Evolutionary conservation across 352 stramenopile genomes (phyloP).

Genomic region (Phytophthora capsici): DNA sequence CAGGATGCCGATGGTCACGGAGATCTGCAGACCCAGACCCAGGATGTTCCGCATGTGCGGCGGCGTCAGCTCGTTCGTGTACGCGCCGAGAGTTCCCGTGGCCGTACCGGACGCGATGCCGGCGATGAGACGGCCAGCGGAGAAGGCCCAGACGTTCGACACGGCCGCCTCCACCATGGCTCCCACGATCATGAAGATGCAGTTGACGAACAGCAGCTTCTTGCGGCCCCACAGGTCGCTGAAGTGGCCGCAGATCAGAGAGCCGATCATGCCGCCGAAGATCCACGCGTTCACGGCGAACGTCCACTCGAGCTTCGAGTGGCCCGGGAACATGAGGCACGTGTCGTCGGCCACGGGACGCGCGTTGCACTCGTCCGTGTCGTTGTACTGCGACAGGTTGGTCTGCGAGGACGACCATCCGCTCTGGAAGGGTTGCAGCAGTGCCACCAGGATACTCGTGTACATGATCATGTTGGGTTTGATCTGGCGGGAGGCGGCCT

Average conservation of each 20-base stretch:
- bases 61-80: no score
- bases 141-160: no score
- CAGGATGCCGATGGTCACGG: slow-evolving; percentile 27
- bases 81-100: no score
- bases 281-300: slow-evolving; percentile 47
- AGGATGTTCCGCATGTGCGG: slow-evolving; percentile 1
- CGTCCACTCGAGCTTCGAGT: not conserved
- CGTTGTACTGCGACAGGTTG: slow-evolving; percentile 22
- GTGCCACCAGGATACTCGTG: slow-evolving; percentile 38
- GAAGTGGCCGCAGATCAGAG: slow-evolving; percentile 41
- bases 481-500: slow-evolving; percentile 24
- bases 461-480: slow-evolving; percentile 49
- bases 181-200: slow-evolving; percentile 42
- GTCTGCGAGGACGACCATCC: slow-evolving; percentile 62
- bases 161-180: slow-evolving; percentile 15
- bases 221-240: slow-evolving; percentile 33
- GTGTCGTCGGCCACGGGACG: not conserved
- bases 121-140: no score
- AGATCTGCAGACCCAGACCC: slow-evolving; percentile 35
- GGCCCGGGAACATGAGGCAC: not conserved
- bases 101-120: no score
- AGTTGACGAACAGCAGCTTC: slow-evolving; percentile 37
- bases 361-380: not conserved
- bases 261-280: slow-evolving; percentile 58
- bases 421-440: slow-evolving; percentile 51